A percentile compares a stretch with the other conserved stretches of the same genome.
Evolutionary conservation across 192 early-diverging fungal species (phyloP).

Genomic region (Chytriomyces sp.): DNA sequence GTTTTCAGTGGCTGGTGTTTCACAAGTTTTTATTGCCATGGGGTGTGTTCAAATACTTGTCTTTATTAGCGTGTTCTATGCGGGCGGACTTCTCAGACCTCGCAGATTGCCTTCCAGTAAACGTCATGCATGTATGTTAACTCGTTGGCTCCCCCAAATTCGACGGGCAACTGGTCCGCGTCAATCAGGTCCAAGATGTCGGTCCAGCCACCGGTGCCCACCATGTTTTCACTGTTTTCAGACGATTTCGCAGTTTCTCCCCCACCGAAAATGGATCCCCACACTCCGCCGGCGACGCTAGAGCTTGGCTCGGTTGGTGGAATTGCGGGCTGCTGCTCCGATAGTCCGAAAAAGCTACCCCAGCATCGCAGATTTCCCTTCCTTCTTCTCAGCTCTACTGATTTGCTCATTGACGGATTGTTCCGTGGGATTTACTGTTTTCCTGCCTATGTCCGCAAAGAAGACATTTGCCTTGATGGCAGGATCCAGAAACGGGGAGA

Average conservation of each 20-base stretch:
- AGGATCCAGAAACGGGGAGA: conserved; percentile 92
- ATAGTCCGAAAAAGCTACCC: background rate
- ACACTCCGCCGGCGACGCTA: background rate
- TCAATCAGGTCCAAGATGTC: conserved; percentile 57
- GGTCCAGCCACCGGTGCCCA: conserved; percentile 47
- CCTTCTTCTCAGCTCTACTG: too few species aligned
- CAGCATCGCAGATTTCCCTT: background rate
- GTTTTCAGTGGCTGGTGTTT: too few species aligned
- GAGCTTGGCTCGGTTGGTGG: background rate
- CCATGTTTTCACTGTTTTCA: background rate
- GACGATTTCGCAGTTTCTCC: background rate
- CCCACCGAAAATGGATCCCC: background rate
- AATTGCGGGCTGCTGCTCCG: conserved; percentile 37
- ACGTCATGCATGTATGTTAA: conserved; percentile 69
- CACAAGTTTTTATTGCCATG: too few species aligned
- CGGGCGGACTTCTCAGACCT: background rate
- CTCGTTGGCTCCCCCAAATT: conserved; percentile 72
- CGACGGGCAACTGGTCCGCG: conserved; percentile 63
- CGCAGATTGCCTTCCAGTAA: conserved; percentile 32
- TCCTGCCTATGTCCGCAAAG: conserved; percentile 63
- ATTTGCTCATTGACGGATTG: background rate
- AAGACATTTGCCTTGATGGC: conserved; percentile 85
- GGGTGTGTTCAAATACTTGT: too few species aligned
- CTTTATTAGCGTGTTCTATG: too few species aligned
- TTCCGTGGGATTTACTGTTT: background rate